Base-by-base conservation (phyloP, 2,329 filamentous ascomycete genomes). In the Blastomyces silverae region DNA sequence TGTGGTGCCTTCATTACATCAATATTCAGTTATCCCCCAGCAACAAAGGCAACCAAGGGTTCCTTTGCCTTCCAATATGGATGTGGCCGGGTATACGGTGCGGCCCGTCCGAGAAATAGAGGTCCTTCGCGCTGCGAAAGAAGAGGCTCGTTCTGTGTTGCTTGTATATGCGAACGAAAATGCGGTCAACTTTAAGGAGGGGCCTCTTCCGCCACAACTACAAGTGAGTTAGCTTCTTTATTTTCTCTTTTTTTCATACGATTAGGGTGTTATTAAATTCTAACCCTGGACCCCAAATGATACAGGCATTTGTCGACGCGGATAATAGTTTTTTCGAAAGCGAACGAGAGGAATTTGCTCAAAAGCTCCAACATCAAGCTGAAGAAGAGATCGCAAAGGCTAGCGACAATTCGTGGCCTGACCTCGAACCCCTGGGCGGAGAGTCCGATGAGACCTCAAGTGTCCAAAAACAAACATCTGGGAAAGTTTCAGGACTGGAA, bases 91-190 rank as follows among this genome's bases (percentile, higher is more conserved):
- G 0, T 80, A 78, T 65, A 78, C 76, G 8, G 71, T 75, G 42
- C 71, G 68, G 48, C 79, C 77, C 67, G 78, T 84, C 28, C 76
- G 77, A 3, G 81, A 84, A 65, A 76, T 79, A 55, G 81, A 85
- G 65, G 85, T 87, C 11, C 78, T 87, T 62, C 75, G 80, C 68
- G 77, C 84, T 67, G 81, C 82, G 63, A 78, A 77, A 31, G 78
- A 80, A 46, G 84, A 87, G 68, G 79, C 80, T 62, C 78, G 74
- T 42, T 80, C 78, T 10, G 83, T 81, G 2, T 73, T 88, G 0
- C 78, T 88, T 11, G 81, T 88, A 2, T 88, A 87, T 71, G 85
- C 84, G 25, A 85, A 80, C 69, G 80, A 83, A 28, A 75, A 75
- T 64, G 79, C 80, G 25, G 70, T 81, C 64, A 72, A 71, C 31